A percentile compares a stretch with the other conserved stretches of the same genome.
Evolutionary conservation across 164 flowering plant genomes (phyloP).

Genomic region (Vitis rupestris): DNA sequence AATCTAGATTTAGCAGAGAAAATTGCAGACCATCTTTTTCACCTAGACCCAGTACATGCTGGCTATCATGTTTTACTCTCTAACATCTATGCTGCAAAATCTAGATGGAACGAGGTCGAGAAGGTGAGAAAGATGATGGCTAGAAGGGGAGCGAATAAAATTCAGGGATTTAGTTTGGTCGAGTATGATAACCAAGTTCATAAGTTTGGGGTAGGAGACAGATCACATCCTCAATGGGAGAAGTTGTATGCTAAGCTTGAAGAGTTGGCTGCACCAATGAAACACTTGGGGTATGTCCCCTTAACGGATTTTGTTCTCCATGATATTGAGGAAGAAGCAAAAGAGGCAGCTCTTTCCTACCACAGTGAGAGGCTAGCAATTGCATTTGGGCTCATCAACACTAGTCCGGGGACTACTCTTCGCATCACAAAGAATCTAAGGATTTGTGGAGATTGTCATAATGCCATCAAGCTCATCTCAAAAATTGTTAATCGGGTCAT

Average conservation of each 20-base stretch:
- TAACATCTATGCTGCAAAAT: slow-evolving; percentile 34
- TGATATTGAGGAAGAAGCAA: slow-evolving; percentile 37
- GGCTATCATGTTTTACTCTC: slow-evolving; percentile 36
- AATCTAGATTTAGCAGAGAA: slow-evolving; percentile 29
- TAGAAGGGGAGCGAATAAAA: slow-evolving; percentile 16
- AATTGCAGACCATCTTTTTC: slow-evolving; percentile 22
- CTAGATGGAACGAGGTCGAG: slow-evolving; percentile 30
- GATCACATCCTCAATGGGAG: slow-evolving; percentile 26
- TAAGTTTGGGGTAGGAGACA: slow-evolving; percentile 27
- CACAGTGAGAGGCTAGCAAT: slow-evolving; percentile 45
- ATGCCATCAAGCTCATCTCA: slow-evolving; percentile 29
- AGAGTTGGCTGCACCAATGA: slow-evolving; percentile 23
- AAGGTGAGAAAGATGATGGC: slow-evolving; percentile 23
- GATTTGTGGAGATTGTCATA: slow-evolving; percentile 37
- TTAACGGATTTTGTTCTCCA: slow-evolving; percentile 31
- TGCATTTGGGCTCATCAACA: slow-evolving; percentile 34
- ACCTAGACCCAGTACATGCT: slow-evolving; percentile 25
- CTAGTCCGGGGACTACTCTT: slow-evolving; percentile 23
- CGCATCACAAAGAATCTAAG: slow-evolving; percentile 34
- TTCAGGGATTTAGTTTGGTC: slow-evolving; percentile 28
- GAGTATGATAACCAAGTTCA: slow-evolving; percentile 23
- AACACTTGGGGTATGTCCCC: slow-evolving; percentile 30
- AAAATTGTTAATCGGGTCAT: slow-evolving; percentile 25
- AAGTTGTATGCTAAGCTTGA: slow-evolving; percentile 18
- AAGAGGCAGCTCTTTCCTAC: slow-evolving; percentile 28